These are phyloP conservation scores for Byssothecium circinans DNA, from an alignment of 2,329 filamentous ascomycete species.

Conservation along the genomic window DNA sequence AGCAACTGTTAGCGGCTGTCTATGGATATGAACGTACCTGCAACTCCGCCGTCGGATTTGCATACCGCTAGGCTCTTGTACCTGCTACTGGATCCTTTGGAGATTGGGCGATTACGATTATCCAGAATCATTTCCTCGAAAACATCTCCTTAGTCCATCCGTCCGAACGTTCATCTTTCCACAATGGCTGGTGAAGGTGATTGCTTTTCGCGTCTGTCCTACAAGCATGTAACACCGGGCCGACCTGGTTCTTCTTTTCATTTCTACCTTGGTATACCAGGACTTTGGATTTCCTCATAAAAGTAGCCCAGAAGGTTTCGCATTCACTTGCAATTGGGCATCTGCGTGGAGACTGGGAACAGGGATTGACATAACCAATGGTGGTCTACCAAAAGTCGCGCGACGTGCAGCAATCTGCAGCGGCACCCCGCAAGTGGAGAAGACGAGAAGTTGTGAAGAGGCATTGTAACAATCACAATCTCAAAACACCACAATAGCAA, in stretches of 20 bases:
- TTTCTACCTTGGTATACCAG: too few relatives aligned
- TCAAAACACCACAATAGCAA: background rate
- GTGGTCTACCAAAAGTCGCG: background rate
- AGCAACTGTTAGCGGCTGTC: background rate
- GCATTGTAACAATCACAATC: too few relatives aligned
- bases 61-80: conserved; percentile 4
- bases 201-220: background rate
- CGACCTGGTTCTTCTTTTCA: too few relatives aligned
- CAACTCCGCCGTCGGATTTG: too few relatives aligned
- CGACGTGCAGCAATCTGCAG: background rate
- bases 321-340: background rate
- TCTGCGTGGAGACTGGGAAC: background rate
- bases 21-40: conserved; percentile 4
- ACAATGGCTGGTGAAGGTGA: background rate
- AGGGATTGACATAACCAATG: conserved; percentile 3
- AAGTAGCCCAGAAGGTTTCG: background rate
- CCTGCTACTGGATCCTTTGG: background rate
- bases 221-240: background rate
- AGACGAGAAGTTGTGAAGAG: background rate
- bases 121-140: background rate
- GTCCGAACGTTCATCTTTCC: conserved; percentile 3
- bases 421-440: background rate
- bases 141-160: conserved; percentile 2
- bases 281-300: background rate
- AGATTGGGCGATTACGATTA: background rate